Conservation (phyloP, 768 basidiomycete species). For the Boletus reticulatus region DNA sequence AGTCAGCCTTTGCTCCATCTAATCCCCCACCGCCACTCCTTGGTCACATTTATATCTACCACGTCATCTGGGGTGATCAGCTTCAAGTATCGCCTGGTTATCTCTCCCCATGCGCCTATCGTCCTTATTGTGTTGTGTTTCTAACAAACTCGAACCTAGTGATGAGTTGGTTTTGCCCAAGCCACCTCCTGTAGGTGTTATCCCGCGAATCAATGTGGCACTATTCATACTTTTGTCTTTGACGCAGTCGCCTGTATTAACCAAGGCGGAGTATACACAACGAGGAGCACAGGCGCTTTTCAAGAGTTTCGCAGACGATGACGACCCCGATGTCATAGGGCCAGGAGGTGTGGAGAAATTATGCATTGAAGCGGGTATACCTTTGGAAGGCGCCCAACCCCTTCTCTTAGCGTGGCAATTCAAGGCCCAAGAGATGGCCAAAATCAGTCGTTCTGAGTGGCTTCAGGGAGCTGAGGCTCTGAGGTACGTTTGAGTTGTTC, state of each 20-base stretch:
- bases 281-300: constrained; percentile 57
- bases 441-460: constrained; percentile 71
- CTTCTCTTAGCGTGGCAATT: constrained; percentile 78
- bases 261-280: constrained; percentile 43
- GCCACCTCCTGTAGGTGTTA: constrained; percentile 28
- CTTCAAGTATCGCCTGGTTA: constrained; percentile 25
- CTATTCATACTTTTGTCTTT: neutral
- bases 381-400: constrained; percentile 71
- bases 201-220: neutral
- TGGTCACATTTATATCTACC: constrained; percentile 9
- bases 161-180: constrained; percentile 41
- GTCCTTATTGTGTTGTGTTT: constrained; percentile 62
- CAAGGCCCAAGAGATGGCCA: constrained; percentile 68
- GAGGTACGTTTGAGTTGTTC: constrained; percentile 31
- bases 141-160: constrained; percentile 52
- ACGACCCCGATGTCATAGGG: constrained; percentile 51
- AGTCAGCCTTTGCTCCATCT: constrained; percentile 27
- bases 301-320: constrained; percentile 57
- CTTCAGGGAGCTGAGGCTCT: constrained; percentile 47
- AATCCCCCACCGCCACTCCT: constrained; percentile 9
- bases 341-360: constrained; percentile 71
- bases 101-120: constrained; percentile 55
- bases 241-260: constrained; percentile 2
- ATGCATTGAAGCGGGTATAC: constrained; percentile 66
- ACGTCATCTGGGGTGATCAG: constrained; percentile 22